phyloP scores from a whole-genome alignment of 306 rosid species.

The Castanea sativa region DNA sequence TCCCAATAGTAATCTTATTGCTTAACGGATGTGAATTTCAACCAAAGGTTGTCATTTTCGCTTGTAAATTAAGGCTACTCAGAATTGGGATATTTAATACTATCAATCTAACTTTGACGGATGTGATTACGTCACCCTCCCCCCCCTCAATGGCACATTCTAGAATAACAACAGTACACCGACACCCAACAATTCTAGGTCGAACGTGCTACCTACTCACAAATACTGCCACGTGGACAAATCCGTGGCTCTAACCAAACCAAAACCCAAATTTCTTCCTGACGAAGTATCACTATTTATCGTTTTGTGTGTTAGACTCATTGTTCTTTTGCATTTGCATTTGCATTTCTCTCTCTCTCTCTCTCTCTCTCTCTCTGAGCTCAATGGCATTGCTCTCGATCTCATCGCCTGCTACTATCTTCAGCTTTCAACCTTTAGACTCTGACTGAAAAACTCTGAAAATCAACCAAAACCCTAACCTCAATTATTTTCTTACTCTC shows the following conservation, averaged over 20 bases:
- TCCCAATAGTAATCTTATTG: too few relatives aligned
- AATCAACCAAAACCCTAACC: not conserved
- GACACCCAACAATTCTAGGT: too few relatives aligned
- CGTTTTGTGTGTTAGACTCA: too few relatives aligned
- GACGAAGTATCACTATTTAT: too few relatives aligned
- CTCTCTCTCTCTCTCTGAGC: too few relatives aligned
- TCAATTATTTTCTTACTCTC: too few relatives aligned
- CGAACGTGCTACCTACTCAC: not conserved
- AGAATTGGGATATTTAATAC: too few relatives aligned
- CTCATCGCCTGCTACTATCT: not conserved
- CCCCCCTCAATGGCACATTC: not conserved
- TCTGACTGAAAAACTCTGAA: not conserved
- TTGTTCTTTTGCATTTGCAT: rapidly evolving
- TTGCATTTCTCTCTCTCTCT: too few relatives aligned
- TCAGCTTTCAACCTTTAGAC: not conserved
- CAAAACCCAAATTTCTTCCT: not conserved
- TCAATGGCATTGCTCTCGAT: too few relatives aligned
- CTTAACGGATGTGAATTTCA: not conserved
- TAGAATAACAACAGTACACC: not conserved
- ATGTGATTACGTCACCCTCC: slow-evolving; percentile 19
- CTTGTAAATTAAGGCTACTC: too few relatives aligned
- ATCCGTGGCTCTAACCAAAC: not conserved
- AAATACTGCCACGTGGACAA: not conserved
- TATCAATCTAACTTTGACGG: not conserved
- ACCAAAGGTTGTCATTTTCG: not conserved